Evolutionary conservation across 2,329 filamentous ascomycete species (phyloP).

Genomic region (Colletotrichum trifolii): DNA sequence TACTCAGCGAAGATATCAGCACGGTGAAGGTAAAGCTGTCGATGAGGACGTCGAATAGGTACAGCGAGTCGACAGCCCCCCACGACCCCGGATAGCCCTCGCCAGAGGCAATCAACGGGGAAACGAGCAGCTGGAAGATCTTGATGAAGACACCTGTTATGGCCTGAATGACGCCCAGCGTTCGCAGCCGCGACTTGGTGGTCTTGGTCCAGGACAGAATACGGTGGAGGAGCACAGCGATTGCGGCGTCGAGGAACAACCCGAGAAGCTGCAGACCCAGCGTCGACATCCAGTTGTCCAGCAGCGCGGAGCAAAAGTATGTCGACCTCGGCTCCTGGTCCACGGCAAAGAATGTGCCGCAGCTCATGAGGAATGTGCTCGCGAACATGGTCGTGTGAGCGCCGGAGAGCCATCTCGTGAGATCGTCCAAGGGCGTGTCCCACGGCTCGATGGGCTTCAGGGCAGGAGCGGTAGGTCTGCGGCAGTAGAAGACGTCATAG

Average conservation of each 20-base stretch:
- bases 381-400: slow-evolving; percentile 52
- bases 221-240: slow-evolving; percentile 62
- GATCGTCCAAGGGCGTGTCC: slow-evolving; percentile 59
- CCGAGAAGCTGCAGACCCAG: slow-evolving; percentile 57
- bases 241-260: slow-evolving; percentile 57
- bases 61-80: slow-evolving; percentile 55
- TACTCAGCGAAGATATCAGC: slow-evolving; percentile 55
- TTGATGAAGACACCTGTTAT: slow-evolving; percentile 52
- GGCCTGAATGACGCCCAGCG: slow-evolving; percentile 55
- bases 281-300: slow-evolving; percentile 52
- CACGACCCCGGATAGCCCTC: slow-evolving; percentile 38
- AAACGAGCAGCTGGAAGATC: slow-evolving; percentile 49
- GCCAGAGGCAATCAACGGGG: slow-evolving; percentile 42
- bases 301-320: slow-evolving; percentile 60
- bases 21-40: slow-evolving; percentile 59
- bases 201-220: slow-evolving; percentile 63
- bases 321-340: slow-evolving; percentile 57
- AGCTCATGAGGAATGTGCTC: slow-evolving; percentile 52
- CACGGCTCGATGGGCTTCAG: slow-evolving; percentile 59
- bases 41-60: slow-evolving; percentile 59
- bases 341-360: slow-evolving; percentile 54
- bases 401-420: slow-evolving; percentile 58
- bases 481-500: slow-evolving; percentile 57
- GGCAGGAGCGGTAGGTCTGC: slow-evolving; percentile 40
- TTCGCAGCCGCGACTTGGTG: slow-evolving; percentile 57